Evolutionary conservation across 225 moss, liverwort and hornwort genomes (phyloP), one percentile per base, ranked within the genome.

Genomic region (Takakia lepidozioides): DNA sequence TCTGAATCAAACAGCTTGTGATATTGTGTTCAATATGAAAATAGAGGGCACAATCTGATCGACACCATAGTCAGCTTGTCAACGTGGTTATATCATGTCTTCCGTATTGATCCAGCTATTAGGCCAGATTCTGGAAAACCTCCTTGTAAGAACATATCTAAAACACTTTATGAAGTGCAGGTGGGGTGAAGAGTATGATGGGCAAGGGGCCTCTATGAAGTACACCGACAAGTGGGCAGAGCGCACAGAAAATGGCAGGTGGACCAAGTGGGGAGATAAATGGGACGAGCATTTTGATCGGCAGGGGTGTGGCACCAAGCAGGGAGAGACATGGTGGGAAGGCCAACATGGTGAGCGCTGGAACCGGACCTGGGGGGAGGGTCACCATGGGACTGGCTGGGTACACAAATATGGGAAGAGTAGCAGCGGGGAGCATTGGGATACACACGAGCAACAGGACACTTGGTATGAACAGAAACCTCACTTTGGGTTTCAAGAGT

Each of bases 191-290:
- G 83, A 62, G n/a, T 91, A 78, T 54, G 91, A 98, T 29, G 87
- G 91, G 21, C 80, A 98, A 70, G 98, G 98, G 48, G 68, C 68
- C 1, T 69, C 82, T 14, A 74, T 90, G 87, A 98, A 91, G 55
- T 98, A 98, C 70, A 98, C 98, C 0, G 91, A 98, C 71, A 98
- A 98, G 43, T 87, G 91, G 98, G 98, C 98, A 8, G 91, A 98
- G 76, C 73, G 98, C 60, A 74, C 64, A 10, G 98, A 81, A 45
- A 71, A 62, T 3, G 76, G 74, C 18, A 61, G 48, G 2, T 79
- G 87, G 87, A 98, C 85, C 17, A 98, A 88, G 62, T 98, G 91
- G 98, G 98, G 98, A n/a, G 98, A 98, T 48, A 98, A 98, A 19
- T 98, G 98, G 98, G 98, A 98, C 28, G 98, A 98, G 48, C 91